A percentile compares a stretch with the other conserved stretches of the same genome.
These are phyloP conservation scores for Pterothamnion heteromorphum DNA, from an alignment of 31 red algal genomes.

Conservation along the genomic window DNA sequence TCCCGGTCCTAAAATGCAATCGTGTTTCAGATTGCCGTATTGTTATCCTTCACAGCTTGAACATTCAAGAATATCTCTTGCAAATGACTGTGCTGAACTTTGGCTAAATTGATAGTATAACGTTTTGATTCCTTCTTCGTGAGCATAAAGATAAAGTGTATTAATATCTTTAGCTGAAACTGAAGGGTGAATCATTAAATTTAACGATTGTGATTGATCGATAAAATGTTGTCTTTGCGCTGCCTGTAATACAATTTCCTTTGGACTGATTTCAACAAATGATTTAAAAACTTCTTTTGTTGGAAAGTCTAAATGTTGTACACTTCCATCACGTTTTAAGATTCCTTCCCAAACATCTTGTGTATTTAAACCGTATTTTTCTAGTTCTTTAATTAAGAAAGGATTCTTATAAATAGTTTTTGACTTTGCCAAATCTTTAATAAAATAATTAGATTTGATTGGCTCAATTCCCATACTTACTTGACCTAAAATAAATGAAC, in stretches of 20 bases:
- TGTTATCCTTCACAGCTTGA: background rate
- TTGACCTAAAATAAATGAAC: background rate
- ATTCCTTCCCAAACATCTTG: background rate
- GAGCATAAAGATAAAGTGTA: background rate
- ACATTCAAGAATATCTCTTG: background rate
- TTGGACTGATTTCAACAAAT: background rate
- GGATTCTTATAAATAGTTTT: background rate
- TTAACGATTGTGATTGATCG: background rate
- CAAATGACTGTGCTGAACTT: background rate
- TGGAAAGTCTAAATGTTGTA: background rate
- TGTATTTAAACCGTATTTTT: background rate
- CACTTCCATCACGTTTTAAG: background rate
- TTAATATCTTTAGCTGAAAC: slow-evolving; percentile 8
- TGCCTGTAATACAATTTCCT: background rate
- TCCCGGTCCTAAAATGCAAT: too few species aligned
- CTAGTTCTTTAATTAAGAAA: background rate
- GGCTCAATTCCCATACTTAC: background rate
- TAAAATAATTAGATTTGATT: background rate
- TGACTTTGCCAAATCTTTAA: background rate
- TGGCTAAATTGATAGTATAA: background rate
- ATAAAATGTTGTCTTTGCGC: background rate
- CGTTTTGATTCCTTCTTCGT: background rate
- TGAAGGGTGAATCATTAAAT: background rate
- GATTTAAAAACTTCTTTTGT: slow-evolving; percentile 9
- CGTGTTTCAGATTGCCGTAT: too few species aligned